Base-by-base conservation (phyloP, 306 rosid genomes). In the Pterocarpus macrocarpus region DNA sequence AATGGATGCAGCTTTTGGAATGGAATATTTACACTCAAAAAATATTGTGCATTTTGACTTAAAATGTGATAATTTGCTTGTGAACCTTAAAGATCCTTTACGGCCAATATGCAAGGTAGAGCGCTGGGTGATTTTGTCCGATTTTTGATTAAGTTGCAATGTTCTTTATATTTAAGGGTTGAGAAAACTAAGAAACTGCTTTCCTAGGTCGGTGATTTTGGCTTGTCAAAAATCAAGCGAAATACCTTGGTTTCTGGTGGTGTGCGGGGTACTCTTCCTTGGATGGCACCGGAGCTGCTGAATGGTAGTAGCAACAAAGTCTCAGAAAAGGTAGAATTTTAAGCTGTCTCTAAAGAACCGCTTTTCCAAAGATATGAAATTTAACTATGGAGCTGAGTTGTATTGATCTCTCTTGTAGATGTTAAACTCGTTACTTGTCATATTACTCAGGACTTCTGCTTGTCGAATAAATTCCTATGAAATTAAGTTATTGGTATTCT, bases 1-100 rank as follows among this genome's bases (percentile, higher is more conserved):
- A 34, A 94, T 92, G 98, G 98, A 94, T 82, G 92, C 98, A 82
- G 98, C 98, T 68, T 92, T 94, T 81, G 98, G 98, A 85, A 94
- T 94, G 98, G 98, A 94, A 86, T 94, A 94, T 79, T 90, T 94
- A 65, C 98, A 94, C 89, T 89, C 97, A 30, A 94, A 94, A 84
- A 90, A 90, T 77, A 94, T 94, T 85, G 98, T 94, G 81, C 98
- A 94, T 86, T 94, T 94, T 61, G 98, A 94, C 86, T 84, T 94
- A 78, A 94, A 94, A 84, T 94, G 98, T 76, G 98, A 92, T 87
- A 94, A 94, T 88, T 90, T 94, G 81, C 97, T 94, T 17, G 98
- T 94, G 77, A 94, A 94, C 82, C 80, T 94, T 69, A 94, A 92
- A 86, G 98, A 94, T 86, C 91, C 97, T 66, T 76, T 82, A 66